phyloP scores from a whole-genome alignment of 2,329 filamentous ascomycete genomes.

The Microcyclospora pomicola region DNA sequence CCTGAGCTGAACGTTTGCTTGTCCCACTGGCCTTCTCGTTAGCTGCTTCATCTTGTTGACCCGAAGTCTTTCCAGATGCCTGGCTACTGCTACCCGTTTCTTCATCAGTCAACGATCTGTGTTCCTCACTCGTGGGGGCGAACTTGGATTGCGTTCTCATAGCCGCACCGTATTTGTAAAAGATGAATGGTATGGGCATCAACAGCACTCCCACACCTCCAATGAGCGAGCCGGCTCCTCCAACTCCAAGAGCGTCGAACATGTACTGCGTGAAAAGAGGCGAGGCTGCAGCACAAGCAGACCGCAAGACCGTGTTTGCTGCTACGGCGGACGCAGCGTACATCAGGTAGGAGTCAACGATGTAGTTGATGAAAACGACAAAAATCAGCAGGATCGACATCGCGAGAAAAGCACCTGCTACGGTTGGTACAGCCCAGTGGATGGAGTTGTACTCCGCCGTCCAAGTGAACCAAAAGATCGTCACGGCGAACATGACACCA shows the following conservation, averaged over 20 bases:
- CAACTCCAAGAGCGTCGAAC: conserved; percentile 18
- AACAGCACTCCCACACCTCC: conserved; percentile 7
- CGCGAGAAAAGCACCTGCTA: conserved; percentile 12
- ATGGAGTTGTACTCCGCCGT: conserved; percentile 30
- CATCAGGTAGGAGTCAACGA: conserved; percentile 24
- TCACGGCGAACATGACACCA: conserved; percentile 27
- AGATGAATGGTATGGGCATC: conserved; percentile 21
- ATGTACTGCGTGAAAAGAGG: conserved; percentile 21
- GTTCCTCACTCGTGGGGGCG: too few species aligned
- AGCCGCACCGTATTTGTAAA: conserved; percentile 18
- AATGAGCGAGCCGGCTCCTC: neutral
- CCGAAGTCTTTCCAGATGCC: too few species aligned
- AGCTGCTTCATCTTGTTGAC: too few species aligned
- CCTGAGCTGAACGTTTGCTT: too few species aligned
- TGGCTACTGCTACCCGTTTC: too few species aligned
- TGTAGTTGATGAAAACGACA: conserved; percentile 19
- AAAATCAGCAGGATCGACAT: conserved; percentile 24
- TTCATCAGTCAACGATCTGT: too few species aligned
- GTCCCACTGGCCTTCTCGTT: too few species aligned
- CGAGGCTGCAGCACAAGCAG: conserved; percentile 21
- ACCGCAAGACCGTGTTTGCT: conserved; percentile 24
- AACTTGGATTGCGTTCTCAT: conserved; percentile 9
- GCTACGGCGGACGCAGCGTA: conserved; percentile 25
- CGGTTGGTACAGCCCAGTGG: conserved; percentile 26
- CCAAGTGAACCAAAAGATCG: conserved; percentile 37